Conservation (phyloP, 2,329 filamentous ascomycete genomes). For the Cladosporium sp. region DNA sequence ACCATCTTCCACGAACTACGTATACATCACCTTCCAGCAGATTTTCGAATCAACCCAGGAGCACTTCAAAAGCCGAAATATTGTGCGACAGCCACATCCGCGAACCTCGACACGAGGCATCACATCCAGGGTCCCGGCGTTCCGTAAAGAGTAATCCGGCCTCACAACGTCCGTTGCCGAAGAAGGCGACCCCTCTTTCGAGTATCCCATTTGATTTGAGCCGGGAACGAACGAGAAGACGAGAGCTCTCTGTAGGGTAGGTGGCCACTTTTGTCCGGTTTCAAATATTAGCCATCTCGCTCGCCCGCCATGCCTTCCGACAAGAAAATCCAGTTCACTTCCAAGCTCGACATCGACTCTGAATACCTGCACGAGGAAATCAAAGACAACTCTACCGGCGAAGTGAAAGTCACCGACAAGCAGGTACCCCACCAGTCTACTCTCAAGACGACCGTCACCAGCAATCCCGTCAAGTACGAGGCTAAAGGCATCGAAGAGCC, state of each 20-base stretch:
- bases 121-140: background rate
- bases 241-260: background rate
- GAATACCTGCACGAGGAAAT: constrained; percentile 36
- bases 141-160: constrained; percentile 4
- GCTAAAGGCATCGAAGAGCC: constrained; percentile 27
- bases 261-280: constrained; percentile 7
- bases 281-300: background rate
- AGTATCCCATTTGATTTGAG: constrained; percentile 10
- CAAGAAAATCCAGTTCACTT: constrained; percentile 34
- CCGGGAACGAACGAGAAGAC: background rate
- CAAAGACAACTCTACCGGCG: constrained; percentile 32
- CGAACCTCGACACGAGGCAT: too few relatives aligned
- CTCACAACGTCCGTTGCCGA: background rate
- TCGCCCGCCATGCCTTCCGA: constrained; percentile 4
- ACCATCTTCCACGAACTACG: too few relatives aligned
- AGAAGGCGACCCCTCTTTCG: constrained; percentile 9
- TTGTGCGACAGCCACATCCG: too few relatives aligned
- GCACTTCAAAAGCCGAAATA: too few relatives aligned
- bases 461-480: constrained; percentile 33
- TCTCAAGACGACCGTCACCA: constrained; percentile 31
- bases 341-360: constrained; percentile 37
- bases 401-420: constrained; percentile 32
- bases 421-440: constrained; percentile 31
- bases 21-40: too few relatives aligned
- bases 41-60: too few relatives aligned